phyloP scores from a whole-genome alignment of 1,284 basidiomycete species.

The Fomitopsis schrenkii region DNA sequence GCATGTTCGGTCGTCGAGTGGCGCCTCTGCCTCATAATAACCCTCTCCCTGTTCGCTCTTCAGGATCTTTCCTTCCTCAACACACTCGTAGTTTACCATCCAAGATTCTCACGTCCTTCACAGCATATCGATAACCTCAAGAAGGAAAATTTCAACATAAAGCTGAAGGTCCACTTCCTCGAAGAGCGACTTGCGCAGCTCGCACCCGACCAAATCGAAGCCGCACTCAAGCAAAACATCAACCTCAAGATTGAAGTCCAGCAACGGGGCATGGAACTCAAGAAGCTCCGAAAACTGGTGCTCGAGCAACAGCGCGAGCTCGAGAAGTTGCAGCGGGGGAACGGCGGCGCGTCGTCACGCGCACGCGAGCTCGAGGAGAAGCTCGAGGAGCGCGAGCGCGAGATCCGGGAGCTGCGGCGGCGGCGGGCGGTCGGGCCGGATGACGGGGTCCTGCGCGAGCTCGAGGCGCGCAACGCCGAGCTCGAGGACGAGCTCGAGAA shows the following conservation, averaged over 20 bases:
- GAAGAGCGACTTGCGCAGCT: constrained; percentile 86
- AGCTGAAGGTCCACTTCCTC: constrained; percentile 90
- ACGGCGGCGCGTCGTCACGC: constrained; percentile 39
- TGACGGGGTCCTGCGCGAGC: constrained; percentile 47
- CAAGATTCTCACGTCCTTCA: neutral
- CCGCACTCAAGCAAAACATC: constrained; percentile 90
- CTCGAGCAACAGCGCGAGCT: constrained; percentile 80
- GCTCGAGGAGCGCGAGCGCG: constrained; percentile 63
- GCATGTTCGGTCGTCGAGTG: neutral
- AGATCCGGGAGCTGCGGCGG: constrained; percentile 60
- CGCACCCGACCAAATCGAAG: constrained; percentile 89
- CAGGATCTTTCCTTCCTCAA: neutral
- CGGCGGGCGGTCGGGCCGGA: constrained; percentile 32
- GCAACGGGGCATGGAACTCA: constrained; percentile 87
- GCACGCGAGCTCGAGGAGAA: constrained; percentile 69
- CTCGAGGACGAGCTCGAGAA: constrained; percentile 71
- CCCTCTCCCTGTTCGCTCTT: too few relatives aligned
- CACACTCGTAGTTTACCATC: neutral
- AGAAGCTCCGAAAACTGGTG: constrained; percentile 87
- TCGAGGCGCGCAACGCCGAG: constrained; percentile 57
- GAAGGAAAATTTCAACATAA: constrained; percentile 94
- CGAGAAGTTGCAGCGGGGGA: constrained; percentile 61
- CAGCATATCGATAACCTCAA: constrained; percentile 92
- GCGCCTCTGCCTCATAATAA: neutral
- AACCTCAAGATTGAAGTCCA: constrained; percentile 92